Percentiles rank a stretch among this genome's conserved stretches.
Conservation (phyloP, 2,329 filamentous ascomycete genomes). For the Ophiosphaerella korrae region DNA sequence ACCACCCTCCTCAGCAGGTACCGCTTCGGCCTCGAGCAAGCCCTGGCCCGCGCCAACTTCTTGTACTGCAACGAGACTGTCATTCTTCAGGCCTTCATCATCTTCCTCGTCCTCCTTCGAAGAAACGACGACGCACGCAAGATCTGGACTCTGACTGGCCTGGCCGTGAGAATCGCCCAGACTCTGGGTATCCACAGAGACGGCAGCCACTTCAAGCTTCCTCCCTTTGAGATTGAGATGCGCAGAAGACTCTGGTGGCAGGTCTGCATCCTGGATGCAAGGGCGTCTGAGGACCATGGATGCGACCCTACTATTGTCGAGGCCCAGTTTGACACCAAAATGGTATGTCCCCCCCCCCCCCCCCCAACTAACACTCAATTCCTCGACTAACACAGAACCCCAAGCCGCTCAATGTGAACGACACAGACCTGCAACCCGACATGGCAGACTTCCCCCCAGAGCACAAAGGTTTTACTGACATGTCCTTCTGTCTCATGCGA, state of each 20-base stretch:
- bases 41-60: conserved; percentile 66
- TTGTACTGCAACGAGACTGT: conserved; percentile 66
- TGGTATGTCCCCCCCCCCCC: conserved; percentile 34
- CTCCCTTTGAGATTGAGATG: conserved; percentile 66
- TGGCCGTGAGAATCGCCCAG: conserved; percentile 64
- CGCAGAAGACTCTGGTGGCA: conserved; percentile 66
- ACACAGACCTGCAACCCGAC: conserved; percentile 56
- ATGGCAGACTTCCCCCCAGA: conserved; percentile 57
- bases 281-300: conserved; percentile 67
- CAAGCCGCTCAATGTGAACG: conserved; percentile 61
- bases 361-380: background rate
- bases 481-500: conserved; percentile 61
- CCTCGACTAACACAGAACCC: conserved; percentile 10
- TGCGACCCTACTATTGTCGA: conserved; percentile 65
- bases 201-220: conserved; percentile 59
- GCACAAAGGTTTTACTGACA: conserved; percentile 61
- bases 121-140: conserved; percentile 57
- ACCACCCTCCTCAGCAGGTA: conserved; percentile 58
- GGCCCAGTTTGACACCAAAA: conserved; percentile 64
- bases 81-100: conserved; percentile 65
- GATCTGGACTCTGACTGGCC: conserved; percentile 64
- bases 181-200: conserved; percentile 66
- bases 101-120: conserved; percentile 64
- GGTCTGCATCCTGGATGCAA: conserved; percentile 62
- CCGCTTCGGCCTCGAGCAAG: conserved; percentile 67